phyloP scores from a whole-genome alignment of 2,329 filamentous ascomycete species.

The Botrytis sinoallii region DNA sequence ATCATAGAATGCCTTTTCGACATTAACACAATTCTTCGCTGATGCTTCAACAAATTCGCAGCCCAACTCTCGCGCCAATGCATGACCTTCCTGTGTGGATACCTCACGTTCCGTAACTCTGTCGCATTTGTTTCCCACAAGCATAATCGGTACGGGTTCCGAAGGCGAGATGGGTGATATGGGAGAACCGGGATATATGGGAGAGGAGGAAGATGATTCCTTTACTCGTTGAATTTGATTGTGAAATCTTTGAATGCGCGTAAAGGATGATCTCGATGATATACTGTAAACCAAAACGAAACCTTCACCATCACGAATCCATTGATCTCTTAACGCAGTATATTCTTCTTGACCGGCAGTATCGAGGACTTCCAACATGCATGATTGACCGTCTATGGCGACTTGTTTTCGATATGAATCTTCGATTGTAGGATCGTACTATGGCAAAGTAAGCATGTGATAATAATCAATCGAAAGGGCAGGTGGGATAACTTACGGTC shows the following conservation, averaged over 20 bases:
- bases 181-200: slow-evolving; percentile 73
- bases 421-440: slow-evolving; percentile 82
- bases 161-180: slow-evolving; percentile 52
- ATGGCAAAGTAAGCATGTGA: slow-evolving; percentile 26
- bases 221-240: slow-evolving; percentile 97
- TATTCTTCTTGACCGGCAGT: slow-evolving; percentile 99
- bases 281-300: slow-evolving; percentile 99
- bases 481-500: slow-evolving; percentile 55
- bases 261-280: slow-evolving; percentile 92
- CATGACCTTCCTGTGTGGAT: slow-evolving; percentile 91
- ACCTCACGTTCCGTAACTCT: slow-evolving; percentile 93
- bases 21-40: slow-evolving; percentile 97
- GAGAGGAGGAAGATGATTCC: slow-evolving; percentile 76
- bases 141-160: slow-evolving; percentile 83
- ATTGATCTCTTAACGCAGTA: slow-evolving; percentile 92
- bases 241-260: slow-evolving; percentile 91
- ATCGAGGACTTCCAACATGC: slow-evolving; percentile 96
- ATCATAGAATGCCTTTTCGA: slow-evolving; percentile 98
- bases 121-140: slow-evolving; percentile 98
- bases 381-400: slow-evolving; percentile 90
- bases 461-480: background rate
- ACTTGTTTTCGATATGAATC: slow-evolving; percentile 86
- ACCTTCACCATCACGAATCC: slow-evolving; percentile 96
- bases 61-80: slow-evolving; percentile 83
- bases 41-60: slow-evolving; percentile 98